These are phyloP conservation scores for Trichoderma virens DNA, from an alignment of 495 filamentous ascomycete species.

Conservation along the genomic window DNA sequence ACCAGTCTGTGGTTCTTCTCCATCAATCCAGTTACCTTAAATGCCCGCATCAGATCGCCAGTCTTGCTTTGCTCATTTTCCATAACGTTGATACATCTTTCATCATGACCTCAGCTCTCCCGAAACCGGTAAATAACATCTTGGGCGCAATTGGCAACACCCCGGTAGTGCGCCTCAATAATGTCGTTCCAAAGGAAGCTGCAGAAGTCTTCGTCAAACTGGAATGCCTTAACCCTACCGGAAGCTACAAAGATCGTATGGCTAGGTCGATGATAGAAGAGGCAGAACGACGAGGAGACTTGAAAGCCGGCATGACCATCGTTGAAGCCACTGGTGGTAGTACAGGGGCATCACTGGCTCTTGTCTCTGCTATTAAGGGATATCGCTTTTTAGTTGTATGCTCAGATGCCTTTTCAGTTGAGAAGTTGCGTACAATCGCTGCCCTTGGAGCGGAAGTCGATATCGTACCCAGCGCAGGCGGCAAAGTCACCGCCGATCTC, in stretches of 20 bases:
- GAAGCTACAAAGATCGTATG: conserved; percentile 9
- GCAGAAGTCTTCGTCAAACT: not conserved
- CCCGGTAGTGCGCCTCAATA: not conserved
- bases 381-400: not conserved
- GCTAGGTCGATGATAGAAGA: conserved; percentile 1
- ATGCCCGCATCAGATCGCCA: not conserved
- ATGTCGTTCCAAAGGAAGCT: not conserved
- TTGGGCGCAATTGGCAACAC: not conserved
- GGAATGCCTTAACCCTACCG: not conserved
- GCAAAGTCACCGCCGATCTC: conserved; percentile 4
- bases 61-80: not conserved
- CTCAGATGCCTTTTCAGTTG: conserved; percentile 1
- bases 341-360: conserved; percentile 5
- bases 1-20: no score
- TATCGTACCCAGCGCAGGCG: not conserved
- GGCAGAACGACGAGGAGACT: conserved; percentile 1
- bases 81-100: not conserved
- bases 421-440: conserved; percentile 8
- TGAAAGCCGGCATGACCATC: conserved; percentile 8
- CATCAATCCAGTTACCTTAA: not conserved
- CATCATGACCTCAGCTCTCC: not conserved
- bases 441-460: conserved; percentile 5
- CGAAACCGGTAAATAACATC: not conserved
- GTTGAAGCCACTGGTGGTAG: conserved; percentile 10
- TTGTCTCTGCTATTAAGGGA: conserved; percentile 10